Base-by-base conservation (phyloP, 352 stramenopile species). In the Phytophthora pseudosyringae region DNA sequence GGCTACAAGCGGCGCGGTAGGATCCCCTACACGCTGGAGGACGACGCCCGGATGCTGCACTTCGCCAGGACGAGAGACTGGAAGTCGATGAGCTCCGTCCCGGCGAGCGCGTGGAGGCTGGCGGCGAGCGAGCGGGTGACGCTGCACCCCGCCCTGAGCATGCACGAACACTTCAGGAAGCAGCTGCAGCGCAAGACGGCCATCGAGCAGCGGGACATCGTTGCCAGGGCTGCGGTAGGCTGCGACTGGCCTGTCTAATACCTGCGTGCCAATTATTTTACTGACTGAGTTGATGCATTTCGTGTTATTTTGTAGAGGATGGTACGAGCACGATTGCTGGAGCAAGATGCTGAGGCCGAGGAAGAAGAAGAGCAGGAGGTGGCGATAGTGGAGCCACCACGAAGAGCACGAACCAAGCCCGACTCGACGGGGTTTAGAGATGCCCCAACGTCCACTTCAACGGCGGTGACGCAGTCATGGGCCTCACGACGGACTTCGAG, bases 81-180 rank as follows among this genome's bases (percentile, higher is more conserved):
- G 55, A 68, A 56, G 52, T 51, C 58, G 32, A 69, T 75, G 69
- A 26, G 33, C 11, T 25, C 33, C 7, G 28, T 80, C 12, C 40
- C 66, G 0, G 11, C 60, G 29, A 76, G 46, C 25, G 46, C 43
- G 9, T 78, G 66, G 70, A 59, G 29, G 15, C 4, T 41, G 13
- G 70, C 66, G 2, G 54, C 64, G 40, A 50, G 15, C 4, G 49
- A 62, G 0, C 36, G 75, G 43, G 59, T 90, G n/a, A 81, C 73
- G 8, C 10, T 35, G 0, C 83, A 83, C 38, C 69, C 75, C 1
- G 50, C 52, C 0, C 49, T 65, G 15, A 90, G 83, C 29, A 89
- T 91, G 83, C 69, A 80, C 48, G 69, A 88, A 33, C 81, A 70
- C 38, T 89, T 80, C 47, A 59, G 73, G 16, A 88, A 85, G 53